Evolutionary conservation across 306 rosid species (phyloP).

Genomic region (Mimosa bimucronata): DNA sequence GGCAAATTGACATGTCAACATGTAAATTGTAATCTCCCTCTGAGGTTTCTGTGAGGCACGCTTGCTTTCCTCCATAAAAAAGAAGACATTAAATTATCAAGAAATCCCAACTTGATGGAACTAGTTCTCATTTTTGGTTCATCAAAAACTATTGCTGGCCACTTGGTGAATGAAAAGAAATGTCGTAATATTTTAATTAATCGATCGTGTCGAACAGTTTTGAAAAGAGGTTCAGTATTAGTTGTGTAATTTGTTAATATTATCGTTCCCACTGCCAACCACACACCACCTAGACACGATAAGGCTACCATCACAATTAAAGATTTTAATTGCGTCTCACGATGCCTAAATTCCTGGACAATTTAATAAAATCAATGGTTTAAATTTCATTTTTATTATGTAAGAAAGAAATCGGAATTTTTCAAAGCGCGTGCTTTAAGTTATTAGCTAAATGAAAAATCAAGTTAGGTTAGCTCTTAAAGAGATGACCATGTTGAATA

Average conservation of each 20-base stretch:
- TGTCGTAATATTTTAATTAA: neutral
- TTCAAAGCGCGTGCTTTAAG: neutral
- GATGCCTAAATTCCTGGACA: neutral
- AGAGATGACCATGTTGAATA: neutral
- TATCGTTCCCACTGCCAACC: constrained; percentile 7
- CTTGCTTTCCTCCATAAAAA: neutral
- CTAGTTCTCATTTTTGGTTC: neutral
- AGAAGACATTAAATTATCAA: neutral
- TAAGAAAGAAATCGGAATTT: neutral
- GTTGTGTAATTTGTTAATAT: neutral
- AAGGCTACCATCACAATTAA: neutral
- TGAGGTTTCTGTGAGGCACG: neutral
- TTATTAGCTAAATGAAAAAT: neutral
- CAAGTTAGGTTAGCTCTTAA: neutral
- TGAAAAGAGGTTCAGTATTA: neutral
- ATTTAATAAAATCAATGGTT: neutral
- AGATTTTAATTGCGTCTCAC: neutral
- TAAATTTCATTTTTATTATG: neutral
- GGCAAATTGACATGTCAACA: neutral
- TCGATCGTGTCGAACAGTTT: neutral
- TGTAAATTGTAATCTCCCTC: neutral
- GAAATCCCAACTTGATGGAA: neutral
- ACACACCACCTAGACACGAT: neutral
- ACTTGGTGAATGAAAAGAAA: neutral
- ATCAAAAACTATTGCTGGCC: neutral